phyloP scores from a whole-genome alignment of 345 rosid species.

The Erucastrum elatum region DNA sequence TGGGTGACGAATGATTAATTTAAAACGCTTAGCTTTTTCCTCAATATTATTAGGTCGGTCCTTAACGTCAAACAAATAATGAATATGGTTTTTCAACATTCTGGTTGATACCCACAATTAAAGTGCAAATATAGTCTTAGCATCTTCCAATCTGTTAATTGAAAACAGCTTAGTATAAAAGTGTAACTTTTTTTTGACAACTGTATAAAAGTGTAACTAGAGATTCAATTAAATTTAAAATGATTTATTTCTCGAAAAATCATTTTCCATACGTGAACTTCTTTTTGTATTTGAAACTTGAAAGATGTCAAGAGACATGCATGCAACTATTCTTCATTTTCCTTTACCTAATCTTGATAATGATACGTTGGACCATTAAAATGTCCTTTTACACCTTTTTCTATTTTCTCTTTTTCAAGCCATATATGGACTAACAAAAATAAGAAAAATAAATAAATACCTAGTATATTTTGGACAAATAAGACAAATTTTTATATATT shows the following conservation, averaged over 20 bases:
- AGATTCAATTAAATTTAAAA: background rate
- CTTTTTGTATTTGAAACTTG: constrained; percentile 11
- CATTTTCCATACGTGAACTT: constrained; percentile 10
- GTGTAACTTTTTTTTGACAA: background rate
- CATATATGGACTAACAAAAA: background rate
- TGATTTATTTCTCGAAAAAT: background rate
- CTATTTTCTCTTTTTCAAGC: constrained; percentile 35
- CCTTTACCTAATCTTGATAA: constrained; percentile 23
- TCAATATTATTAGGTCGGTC: constrained; percentile 40
- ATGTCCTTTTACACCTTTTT: constrained; percentile 29
- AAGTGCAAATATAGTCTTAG: background rate
- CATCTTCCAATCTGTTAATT: background rate
- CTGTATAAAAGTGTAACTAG: background rate
- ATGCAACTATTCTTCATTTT: constrained; percentile 30
- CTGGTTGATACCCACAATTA: background rate
- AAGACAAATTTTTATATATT: background rate
- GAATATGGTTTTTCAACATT: background rate
- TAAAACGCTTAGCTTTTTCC: constrained; percentile 24
- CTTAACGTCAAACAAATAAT: constrained; percentile 33
- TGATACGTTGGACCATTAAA: constrained; percentile 34
- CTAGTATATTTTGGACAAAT: constrained; percentile 17
- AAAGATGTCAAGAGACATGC: constrained; percentile 15
- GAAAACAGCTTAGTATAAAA: constrained; percentile 7
- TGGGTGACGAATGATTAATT: constrained; percentile 11
- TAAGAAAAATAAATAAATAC: background rate